Conservation (phyloP, 352 stramenopile genomes). For the Pythium sp. region DNA sequence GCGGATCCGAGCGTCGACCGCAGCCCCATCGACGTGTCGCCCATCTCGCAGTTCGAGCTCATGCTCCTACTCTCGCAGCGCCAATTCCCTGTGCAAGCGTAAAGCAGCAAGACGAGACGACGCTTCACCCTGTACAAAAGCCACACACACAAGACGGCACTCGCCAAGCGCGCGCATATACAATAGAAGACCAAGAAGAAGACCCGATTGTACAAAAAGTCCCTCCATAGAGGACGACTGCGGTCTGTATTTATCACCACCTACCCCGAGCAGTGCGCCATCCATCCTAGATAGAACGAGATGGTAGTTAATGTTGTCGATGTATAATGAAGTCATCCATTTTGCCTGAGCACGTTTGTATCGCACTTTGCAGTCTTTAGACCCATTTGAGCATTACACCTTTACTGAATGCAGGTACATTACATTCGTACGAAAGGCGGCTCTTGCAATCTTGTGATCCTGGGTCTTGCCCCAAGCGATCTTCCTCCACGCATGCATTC, state of each 20-base stretch:
- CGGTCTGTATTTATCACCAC: slow-evolving; percentile 15
- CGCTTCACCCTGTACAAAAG: neutral
- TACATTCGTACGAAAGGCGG: neutral
- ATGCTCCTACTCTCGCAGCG: slow-evolving; percentile 69
- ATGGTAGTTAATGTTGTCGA: slow-evolving; percentile 7
- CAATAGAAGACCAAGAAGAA: slow-evolving; percentile 13
- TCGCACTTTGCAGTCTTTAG: neutral
- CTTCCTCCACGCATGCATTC: neutral
- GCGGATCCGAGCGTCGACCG: slow-evolving; percentile 73
- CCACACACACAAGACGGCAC: slow-evolving; percentile 10
- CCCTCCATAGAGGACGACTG: neutral
- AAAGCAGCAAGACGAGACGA: slow-evolving; percentile 22
- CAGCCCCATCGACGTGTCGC: slow-evolving; percentile 72
- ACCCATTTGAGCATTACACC: neutral
- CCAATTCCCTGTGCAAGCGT: slow-evolving; percentile 49
- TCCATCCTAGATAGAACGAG: slow-evolving; percentile 1
- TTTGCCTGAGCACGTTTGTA: neutral
- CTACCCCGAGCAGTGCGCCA: neutral
- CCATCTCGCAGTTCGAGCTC: slow-evolving; percentile 72
- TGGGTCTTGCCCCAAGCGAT: neutral
- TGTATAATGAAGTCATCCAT: slow-evolving; percentile 8
- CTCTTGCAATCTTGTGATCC: neutral
- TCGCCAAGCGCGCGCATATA: slow-evolving; percentile 8
- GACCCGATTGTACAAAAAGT: slow-evolving; percentile 2
- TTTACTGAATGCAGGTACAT: neutral